Base-by-base conservation (phyloP, 768 basidiomycete genomes). In the Trametes cubensis region DNA sequence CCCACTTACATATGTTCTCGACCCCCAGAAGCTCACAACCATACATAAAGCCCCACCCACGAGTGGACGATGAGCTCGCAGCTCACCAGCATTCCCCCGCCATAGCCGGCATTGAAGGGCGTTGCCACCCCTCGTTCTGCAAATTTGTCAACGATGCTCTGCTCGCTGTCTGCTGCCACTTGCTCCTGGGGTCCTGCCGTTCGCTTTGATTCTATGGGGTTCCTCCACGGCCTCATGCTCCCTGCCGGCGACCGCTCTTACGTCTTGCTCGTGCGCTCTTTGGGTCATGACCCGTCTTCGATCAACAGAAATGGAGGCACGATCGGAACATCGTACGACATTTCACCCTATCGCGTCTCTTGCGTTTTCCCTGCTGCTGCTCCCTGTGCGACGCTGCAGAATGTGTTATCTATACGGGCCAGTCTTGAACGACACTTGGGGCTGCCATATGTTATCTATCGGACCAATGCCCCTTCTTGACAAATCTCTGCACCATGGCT, bases 131-230 rank as follows among this genome's bases (percentile, higher is more conserved):
- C 6, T 34, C 34, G 34, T 7, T 10, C 34, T 34, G 34, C 34
- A 7, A 34, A 34, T 11, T 7, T 34, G 34, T 34, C 34, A 34
- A 11, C 34, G 10, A 44, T 11, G 6, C 42, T 10, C 42, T 18
- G 42, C n/a, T 26, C 49, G 28, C 28, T 13, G 7, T 20, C 51
- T 38, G 18, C 10, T 39, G 21, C 34, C 30, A 23, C 49, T 21
- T 28, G 51, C 28, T 45, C 15, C 49, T 34, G 61, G 61, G 61
- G 61, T 62, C 61, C 47, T 21, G 21, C 40, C 28, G 41, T 40
- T 38, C 21, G 28, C 26, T 20, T n/a, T 21, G 17, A 41, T 49
- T 46, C 55, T 21, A 11, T 40, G 55, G n/a, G 28, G 17, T 50
- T 17, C n/a, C 52, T 2, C n/a, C 38, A 10, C 23, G 45, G n/a